Base-by-base conservation (phyloP, 805 yeast genomes). In the Schwanniomyces sp. region DNA sequence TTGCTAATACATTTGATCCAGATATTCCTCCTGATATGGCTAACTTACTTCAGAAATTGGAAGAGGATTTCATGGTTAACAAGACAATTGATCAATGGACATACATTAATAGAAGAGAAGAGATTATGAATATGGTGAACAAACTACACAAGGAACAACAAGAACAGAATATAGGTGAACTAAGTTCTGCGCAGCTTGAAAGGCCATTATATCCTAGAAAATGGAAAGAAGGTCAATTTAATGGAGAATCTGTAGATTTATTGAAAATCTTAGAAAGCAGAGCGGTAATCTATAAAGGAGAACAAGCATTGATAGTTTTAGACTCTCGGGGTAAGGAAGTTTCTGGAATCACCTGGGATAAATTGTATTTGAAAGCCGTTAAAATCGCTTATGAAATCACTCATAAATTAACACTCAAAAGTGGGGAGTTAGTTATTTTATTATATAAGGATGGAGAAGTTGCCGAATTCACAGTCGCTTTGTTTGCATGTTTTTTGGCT, bases 401-500 rank as follows among this genome's bases (percentile, higher is more conserved):
- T 40, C 89, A 86, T 58, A 85, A 85, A 56, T 74, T 86, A 10
- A 82, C 88, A 1, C 67, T 90, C 27, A 86, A 84, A 61, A 81
- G 88, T 29, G 90, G 88, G 56, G 97, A 90, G 61, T 78, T 96
- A 30, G 96, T 92, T 0, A 81, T 89, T 28, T 71, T 94, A 38
- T 78, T 95, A 55, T 94, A 91, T 62, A 90, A 88, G 56, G 90
- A 86, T 48, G 78, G 78, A 27, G 98, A 94, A 64, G 83, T 88
- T 2, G 78, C 88, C 10, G 98, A 94, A 52, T 92, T 91, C 62
- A 80, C 88, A 0, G 81, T 88, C 1, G 95, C 98, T 0, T 64
- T 94, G 17, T 79, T 90, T 63, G 99, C 97, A 6, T 91, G 97
- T 61, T 88, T 92, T 54, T 72, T 92, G 47, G 96, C 97, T 1